These are phyloP conservation scores for Monosporascus sp. DNA, from an alignment of 2,329 filamentous ascomycete species.

Conservation along the genomic window DNA sequence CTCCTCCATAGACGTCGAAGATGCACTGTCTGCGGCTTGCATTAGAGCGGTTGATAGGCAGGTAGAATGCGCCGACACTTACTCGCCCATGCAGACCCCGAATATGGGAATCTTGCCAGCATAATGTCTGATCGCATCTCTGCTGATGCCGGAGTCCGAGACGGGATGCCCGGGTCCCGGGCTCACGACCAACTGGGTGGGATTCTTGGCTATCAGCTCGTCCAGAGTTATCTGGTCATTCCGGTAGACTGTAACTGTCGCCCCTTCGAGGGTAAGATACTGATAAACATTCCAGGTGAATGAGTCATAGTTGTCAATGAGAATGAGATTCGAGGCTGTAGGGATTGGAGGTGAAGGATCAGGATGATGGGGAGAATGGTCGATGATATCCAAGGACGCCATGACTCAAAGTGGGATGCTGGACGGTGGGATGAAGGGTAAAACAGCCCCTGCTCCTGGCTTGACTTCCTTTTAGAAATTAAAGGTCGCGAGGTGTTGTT, in stretches of 20 bases:
- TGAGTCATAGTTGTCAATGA: conserved; percentile 99
- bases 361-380: conserved; percentile 85
- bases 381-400: conserved; percentile 50
- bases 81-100: conserved; percentile 98
- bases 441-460: not conserved
- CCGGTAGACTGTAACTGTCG: conserved; percentile 80
- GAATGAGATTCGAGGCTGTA: conserved; percentile 82
- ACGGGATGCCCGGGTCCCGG: conserved; percentile 90
- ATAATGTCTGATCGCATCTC: conserved; percentile 86
- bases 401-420: conserved; percentile 26
- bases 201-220: conserved; percentile 75
- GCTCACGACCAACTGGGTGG: conserved; percentile 91
- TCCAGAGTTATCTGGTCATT: conserved; percentile 90
- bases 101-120: conserved; percentile 91
- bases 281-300: conserved; percentile 99
- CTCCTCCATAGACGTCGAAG: conserved; percentile 86
- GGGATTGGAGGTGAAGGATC: conserved; percentile 66
- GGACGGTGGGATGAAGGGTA: not conserved
- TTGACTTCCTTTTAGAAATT: too few relatives aligned
- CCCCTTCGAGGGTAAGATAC: conserved; percentile 93
- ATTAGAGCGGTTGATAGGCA: conserved; percentile 9
- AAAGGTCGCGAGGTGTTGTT: too few relatives aligned
- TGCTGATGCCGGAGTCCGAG: conserved; percentile 89
- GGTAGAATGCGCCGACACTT: conserved; percentile 33
- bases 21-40: conserved; percentile 71